phyloP scores from a whole-genome alignment of 148 eudicot species.

The Camellia lanceoleosa region DNA sequence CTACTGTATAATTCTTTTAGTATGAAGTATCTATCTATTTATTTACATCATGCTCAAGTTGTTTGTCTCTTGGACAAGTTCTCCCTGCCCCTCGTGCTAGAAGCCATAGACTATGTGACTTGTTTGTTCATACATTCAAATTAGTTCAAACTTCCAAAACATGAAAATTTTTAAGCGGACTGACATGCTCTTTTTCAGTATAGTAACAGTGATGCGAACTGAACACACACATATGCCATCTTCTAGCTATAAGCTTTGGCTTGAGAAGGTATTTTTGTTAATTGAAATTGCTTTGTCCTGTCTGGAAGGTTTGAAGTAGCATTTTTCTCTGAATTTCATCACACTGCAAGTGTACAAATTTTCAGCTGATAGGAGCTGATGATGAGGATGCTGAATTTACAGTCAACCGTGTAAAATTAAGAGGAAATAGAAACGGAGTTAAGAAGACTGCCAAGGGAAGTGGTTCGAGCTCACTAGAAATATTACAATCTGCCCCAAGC shows the following conservation, averaged over 20 bases:
- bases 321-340: too few species aligned
- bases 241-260: slow-evolving; percentile 65
- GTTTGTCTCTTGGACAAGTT: neutral
- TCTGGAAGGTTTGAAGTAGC: neutral
- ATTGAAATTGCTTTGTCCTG: neutral
- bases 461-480: slow-evolving; percentile 11
- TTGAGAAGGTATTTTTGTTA: slow-evolving; percentile 62
- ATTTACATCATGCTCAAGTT: neutral
- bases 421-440: slow-evolving; percentile 24
- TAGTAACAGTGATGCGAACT: slow-evolving; percentile 79
- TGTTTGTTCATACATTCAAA: neutral
- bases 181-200: slow-evolving; percentile 39
- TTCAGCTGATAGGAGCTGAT: slow-evolving; percentile 69
- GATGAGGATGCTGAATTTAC: slow-evolving; percentile 69
- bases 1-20: neutral
- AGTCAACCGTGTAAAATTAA: slow-evolving; percentile 31
- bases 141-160: neutral
- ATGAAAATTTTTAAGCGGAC: neutral
- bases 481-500: slow-evolving; percentile 22
- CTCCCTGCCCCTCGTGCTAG: neutral
- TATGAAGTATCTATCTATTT: neutral
- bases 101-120: neutral
- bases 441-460: slow-evolving; percentile 28
- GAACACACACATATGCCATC: slow-evolving; percentile 87
- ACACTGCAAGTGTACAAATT: slow-evolving; percentile 5